These are phyloP conservation scores for Tuber microsphaerosporum DNA, from an alignment of 495 filamentous ascomycete genomes.

Conservation along the genomic window DNA sequence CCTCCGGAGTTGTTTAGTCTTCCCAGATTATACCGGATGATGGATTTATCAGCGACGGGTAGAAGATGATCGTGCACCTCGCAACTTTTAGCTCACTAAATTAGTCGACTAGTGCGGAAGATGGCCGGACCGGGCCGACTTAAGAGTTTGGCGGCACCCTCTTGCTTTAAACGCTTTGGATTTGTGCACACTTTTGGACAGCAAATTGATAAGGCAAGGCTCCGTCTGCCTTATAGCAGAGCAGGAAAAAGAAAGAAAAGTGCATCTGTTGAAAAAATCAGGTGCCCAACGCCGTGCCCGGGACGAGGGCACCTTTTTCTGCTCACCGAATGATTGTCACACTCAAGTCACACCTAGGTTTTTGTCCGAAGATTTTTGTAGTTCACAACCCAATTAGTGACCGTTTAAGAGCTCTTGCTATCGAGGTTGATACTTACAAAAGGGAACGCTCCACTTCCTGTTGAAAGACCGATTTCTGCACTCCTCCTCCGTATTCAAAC, in stretches of 20 bases:
- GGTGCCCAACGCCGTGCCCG: neutral
- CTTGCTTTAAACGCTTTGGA: neutral
- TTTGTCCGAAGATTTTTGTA: neutral
- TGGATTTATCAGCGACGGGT: neutral
- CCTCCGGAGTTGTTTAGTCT: neutral
- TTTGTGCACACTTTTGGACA: neutral
- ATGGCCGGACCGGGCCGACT: neutral
- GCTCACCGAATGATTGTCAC: neutral
- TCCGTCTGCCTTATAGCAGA: neutral
- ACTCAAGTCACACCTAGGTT: neutral
- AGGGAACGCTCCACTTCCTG: neutral
- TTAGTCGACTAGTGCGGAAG: neutral
- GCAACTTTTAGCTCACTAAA: neutral
- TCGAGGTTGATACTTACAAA: neutral
- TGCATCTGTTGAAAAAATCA: neutral
- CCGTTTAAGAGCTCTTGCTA: neutral
- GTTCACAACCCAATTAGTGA: neutral
- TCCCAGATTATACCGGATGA: neutral
- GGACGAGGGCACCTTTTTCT: neutral
- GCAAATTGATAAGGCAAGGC: neutral
- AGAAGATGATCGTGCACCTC: neutral
- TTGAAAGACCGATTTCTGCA: neutral
- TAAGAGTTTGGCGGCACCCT: neutral
- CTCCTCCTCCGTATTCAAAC: neutral
- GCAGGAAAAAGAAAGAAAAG: neutral